These are phyloP conservation scores for Curvularia sp. DNA, from an alignment of 2,329 filamentous ascomycete species.

Conservation along the genomic window DNA sequence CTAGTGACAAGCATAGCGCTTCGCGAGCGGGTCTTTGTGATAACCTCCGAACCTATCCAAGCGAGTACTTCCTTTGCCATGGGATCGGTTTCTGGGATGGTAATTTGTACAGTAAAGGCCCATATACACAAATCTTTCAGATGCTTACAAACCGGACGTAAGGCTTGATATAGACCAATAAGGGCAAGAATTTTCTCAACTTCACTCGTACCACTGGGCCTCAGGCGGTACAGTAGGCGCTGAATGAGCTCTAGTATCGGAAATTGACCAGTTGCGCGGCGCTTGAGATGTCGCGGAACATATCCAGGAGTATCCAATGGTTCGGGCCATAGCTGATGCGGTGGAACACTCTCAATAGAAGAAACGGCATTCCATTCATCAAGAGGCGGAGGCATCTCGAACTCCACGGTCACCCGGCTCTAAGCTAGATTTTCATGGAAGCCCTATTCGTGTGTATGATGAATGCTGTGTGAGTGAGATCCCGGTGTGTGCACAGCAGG, in stretches of 20 bases:
- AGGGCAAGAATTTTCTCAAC: constrained; percentile 34
- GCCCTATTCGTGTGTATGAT: background rate
- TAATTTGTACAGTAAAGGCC: constrained; percentile 32
- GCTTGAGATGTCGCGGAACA: constrained; percentile 34
- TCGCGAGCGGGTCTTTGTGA: constrained; percentile 29
- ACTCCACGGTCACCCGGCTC: background rate
- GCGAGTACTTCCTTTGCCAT: constrained; percentile 35
- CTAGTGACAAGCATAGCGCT: constrained; percentile 35
- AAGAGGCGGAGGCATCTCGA: background rate
- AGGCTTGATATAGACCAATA: constrained; percentile 35
- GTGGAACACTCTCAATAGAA: background rate
- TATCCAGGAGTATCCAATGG: constrained; percentile 34
- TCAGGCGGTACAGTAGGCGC: constrained; percentile 33
- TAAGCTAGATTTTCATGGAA: background rate
- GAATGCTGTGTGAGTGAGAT: background rate
- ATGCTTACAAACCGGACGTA: constrained; percentile 25
- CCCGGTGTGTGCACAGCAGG: background rate
- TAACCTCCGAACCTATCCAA: constrained; percentile 39
- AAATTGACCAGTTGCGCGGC: constrained; percentile 22
- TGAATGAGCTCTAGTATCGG: constrained; percentile 42
- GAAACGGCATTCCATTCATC: background rate
- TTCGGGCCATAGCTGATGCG: constrained; percentile 30
- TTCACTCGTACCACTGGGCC: constrained; percentile 21
- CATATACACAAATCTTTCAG: constrained; percentile 28
- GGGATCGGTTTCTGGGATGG: constrained; percentile 34